Conservation (phyloP, 345 rosid species). For the Rhodamnia rubescens region DNA sequence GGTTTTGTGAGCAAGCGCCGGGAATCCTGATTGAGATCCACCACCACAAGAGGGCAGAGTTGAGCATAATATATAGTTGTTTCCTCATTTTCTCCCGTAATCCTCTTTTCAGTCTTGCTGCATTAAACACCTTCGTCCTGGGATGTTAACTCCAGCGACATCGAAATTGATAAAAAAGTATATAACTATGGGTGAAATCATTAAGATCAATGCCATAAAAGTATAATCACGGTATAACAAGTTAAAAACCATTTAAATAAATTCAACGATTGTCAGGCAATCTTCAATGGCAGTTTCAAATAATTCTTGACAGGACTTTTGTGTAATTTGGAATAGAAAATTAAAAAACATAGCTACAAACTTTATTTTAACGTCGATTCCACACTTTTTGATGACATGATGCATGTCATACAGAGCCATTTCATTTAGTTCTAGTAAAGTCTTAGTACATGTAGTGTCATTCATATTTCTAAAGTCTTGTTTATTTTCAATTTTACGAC, state of each 20-base stretch:
- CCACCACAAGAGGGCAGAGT: neutral
- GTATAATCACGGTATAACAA: no score
- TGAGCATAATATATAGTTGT: neutral
- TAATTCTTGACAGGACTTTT: no score
- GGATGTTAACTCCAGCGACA: no score
- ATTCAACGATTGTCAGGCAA: neutral
- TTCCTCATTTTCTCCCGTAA: neutral
- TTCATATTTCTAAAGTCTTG: neutral
- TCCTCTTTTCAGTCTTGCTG: no score
- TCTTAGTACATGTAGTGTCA: neutral
- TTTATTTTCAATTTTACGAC: neutral
- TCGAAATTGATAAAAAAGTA: no score
- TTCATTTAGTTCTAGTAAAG: neutral
- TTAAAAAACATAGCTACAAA: neutral
- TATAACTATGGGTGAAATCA: no score
- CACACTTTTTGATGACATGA: neutral
- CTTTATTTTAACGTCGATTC: no score
- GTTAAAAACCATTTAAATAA: no score
- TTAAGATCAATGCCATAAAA: no score
- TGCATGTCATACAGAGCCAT: neutral
- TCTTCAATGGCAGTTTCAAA: neutral
- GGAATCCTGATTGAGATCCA: neutral
- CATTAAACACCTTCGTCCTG: no score
- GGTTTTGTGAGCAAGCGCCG: neutral
- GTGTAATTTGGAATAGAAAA: no score